These are phyloP conservation scores for Beta corolliflora DNA, from an alignment of 179 eudicot species.

Conservation along the genomic window DNA sequence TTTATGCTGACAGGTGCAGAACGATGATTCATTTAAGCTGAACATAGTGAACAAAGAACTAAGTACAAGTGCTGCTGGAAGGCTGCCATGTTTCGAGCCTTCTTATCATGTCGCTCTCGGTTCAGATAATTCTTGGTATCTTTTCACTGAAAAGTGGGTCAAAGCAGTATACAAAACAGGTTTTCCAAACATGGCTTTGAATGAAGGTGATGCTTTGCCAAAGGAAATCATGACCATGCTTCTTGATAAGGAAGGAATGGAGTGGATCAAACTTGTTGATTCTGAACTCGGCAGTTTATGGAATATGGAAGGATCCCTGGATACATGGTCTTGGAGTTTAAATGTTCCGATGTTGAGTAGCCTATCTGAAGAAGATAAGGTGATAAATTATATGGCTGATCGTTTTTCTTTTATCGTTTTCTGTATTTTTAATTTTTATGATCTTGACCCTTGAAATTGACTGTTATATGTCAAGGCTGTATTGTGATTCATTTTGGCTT, in stretches of 20 bases:
- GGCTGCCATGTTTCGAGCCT: conserved; percentile 42
- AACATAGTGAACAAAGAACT: conserved; percentile 35
- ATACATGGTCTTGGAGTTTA: conserved; percentile 99
- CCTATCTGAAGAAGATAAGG: conserved; percentile 90
- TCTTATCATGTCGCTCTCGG: conserved; percentile 93
- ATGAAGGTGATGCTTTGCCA: conserved; percentile 73
- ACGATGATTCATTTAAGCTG: conserved; percentile 45
- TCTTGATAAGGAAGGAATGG: conserved; percentile 77
- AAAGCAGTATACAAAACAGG: conserved; percentile 81
- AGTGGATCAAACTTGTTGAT: conserved; percentile 70
- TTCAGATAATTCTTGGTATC: conserved; percentile 98
- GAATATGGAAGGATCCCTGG: conserved; percentile 90
- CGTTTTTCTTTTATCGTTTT: not conserved
- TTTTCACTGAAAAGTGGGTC: conserved; percentile 96
- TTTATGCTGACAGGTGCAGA: conserved; percentile 51
- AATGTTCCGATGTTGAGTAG: conserved; percentile 92
- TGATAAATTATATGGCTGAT: conserved; percentile 22
- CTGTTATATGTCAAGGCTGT: too few species aligned
- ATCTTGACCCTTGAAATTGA: too few species aligned
- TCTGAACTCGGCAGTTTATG: conserved; percentile 86
- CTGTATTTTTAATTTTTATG: too few species aligned
- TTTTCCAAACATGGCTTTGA: conserved; percentile 80
- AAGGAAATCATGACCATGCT: conserved; percentile 65
- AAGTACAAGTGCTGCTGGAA: conserved; percentile 29
- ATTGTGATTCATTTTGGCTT: not conserved